A percentile compares a stretch with the other conserved stretches of the same genome.
phyloP scores from a whole-genome alignment of 1,139 yeast species.

The Hansenula sp. region DNA sequence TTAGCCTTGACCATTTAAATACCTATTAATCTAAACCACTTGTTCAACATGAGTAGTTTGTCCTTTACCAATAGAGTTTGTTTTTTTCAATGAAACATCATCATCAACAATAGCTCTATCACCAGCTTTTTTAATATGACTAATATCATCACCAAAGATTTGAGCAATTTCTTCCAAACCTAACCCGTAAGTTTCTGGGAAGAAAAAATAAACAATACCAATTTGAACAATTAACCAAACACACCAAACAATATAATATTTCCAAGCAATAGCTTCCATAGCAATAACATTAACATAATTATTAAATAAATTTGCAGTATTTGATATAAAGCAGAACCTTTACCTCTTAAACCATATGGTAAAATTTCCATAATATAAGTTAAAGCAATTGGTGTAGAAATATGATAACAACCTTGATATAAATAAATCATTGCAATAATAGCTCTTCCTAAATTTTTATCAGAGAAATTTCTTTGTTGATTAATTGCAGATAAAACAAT shows the following conservation, averaged over 20 bases:
- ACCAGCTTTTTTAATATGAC: too few relatives aligned
- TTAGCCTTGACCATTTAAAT: too few relatives aligned
- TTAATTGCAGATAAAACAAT: conserved; percentile 30
- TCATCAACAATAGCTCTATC: too few relatives aligned
- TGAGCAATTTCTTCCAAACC: conserved; percentile 50
- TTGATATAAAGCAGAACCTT: conserved; percentile 30
- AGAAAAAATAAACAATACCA: conserved; percentile 36
- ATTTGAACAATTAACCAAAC: conserved; percentile 36
- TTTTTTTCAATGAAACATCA: too few relatives aligned
- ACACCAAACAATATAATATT: conserved; percentile 51
- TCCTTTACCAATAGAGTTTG: too few relatives aligned
- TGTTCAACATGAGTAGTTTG: too few relatives aligned
- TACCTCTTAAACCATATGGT: conserved; percentile 34
- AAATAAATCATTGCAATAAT: conserved; percentile 35
- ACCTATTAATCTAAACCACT: too few relatives aligned
- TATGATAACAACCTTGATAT: too few relatives aligned
- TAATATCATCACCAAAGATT: conserved; percentile 12
- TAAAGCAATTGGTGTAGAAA: too few relatives aligned
- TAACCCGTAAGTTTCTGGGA: conserved; percentile 46
- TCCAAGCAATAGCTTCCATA: conserved; percentile 55
- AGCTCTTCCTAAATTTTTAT: conserved; percentile 27
- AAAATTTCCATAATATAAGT: conserved; percentile 35
- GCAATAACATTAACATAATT: conserved; percentile 57
- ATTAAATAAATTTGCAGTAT: conserved; percentile 29
- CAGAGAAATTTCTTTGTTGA: conserved; percentile 22